Base-by-base conservation (phyloP, 139 green algal genomes). In the Penium margaritaceum region DNA sequence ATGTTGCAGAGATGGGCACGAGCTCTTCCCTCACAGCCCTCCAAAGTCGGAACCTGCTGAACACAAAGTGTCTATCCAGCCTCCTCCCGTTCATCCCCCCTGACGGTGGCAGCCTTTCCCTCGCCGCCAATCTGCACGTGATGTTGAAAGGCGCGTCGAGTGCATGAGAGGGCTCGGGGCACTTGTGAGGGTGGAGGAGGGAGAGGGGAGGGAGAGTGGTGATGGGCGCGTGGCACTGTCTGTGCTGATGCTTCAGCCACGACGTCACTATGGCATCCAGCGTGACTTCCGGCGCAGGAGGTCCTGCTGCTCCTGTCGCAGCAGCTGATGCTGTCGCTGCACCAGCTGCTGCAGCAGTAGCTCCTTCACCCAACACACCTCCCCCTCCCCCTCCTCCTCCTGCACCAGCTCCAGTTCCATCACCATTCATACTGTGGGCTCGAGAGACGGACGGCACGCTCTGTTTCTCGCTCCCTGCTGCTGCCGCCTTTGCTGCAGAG, bases 191-290 rank as follows among this genome's bases (percentile, higher is more conserved):
- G 38, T 81, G 69, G 12, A 81, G 53, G 60, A 85, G 47, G 15
- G 84, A 87, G 24, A 93, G 81, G 12, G 86, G 82, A 1, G 88
- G 86, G 44, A 91, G 79, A 12, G 84, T 81, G 33, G 85, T 82
- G 7, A 90, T 84, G 3, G 88, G 88, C 5, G 74, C 72, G 4
- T 72, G 53, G n/a, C 81, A 82, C 46, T 82, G 71, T 19, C 79
- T 47, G 78, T 92, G 88, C 84, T 92, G 88, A 53, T 90, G 84
- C 73, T 83, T 80, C 30, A 93, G 84, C 73, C 89, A 87, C 9
- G 77, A 62, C 61, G 84, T 85, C 0, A 93, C 76, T 3, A 93
- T 90, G 43, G 58, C 38, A 43, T 89, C 76, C 24, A 91, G 78
- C 43, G 75, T 69, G 1, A 60, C 60, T 2, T 81, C 29, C 35